Evolutionary conservation across 768 basidiomycete species (phyloP).

Genomic region (Kwoniella bestiolae): DNA sequence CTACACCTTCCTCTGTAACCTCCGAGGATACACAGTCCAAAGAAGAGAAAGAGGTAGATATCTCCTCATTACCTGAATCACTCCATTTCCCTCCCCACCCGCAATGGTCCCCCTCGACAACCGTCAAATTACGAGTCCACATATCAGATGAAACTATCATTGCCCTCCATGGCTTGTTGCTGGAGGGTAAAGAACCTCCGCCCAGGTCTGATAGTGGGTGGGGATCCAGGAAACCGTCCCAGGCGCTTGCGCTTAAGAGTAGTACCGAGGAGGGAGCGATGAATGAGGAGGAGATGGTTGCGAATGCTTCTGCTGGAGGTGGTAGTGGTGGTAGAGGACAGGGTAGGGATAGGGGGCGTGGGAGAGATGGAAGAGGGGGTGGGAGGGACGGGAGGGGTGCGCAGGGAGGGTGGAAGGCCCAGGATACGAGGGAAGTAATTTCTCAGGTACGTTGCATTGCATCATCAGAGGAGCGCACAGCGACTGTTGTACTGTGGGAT

Average conservation of each 20-base stretch:
- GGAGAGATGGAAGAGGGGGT: constrained; percentile 39
- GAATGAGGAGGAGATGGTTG: constrained; percentile 27
- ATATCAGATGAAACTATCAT: constrained; percentile 67
- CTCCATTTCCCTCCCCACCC: constrained; percentile 38
- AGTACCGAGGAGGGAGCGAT: constrained; percentile 34
- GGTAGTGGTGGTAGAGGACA: constrained; percentile 35
- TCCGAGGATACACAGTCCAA: constrained; percentile 22
- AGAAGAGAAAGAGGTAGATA: constrained; percentile 32
- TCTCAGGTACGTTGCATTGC: constrained; percentile 69
- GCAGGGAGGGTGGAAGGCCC: constrained; percentile 41
- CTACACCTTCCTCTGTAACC: constrained; percentile 26
- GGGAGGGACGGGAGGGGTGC: constrained; percentile 41
- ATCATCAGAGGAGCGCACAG: neutral
- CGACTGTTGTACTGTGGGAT: too few relatives aligned
- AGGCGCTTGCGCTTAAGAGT: too few relatives aligned
- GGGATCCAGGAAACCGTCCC: constrained; percentile 58
- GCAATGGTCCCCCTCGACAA: constrained; percentile 39
- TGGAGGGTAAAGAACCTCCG: constrained; percentile 81
- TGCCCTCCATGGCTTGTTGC: constrained; percentile 71
- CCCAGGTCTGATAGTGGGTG: constrained; percentile 76
- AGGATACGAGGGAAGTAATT: constrained; percentile 74
- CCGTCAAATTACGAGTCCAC: constrained; percentile 65
- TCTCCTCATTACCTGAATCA: constrained; percentile 40
- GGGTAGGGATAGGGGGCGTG: constrained; percentile 53
- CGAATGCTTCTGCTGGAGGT: neutral